These are phyloP conservation scores for Ceratopteris richardii DNA, from an alignment of 75 land plant species.

Conservation along the genomic window DNA sequence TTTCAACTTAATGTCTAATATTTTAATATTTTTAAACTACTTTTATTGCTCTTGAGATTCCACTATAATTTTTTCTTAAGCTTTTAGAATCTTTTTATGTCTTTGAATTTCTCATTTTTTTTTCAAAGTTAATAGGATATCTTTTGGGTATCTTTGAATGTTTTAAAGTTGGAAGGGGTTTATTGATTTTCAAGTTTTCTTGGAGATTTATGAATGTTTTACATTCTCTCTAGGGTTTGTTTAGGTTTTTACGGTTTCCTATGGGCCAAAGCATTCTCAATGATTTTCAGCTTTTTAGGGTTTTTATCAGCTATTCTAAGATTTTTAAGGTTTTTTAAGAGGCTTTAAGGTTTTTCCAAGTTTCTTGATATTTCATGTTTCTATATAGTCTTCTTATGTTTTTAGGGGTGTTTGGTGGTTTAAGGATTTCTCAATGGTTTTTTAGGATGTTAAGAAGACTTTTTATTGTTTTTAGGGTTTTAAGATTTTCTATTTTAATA, in stretches of 20 bases:
- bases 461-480: background rate
- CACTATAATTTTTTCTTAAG: no score
- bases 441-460: background rate
- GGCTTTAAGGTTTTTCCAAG: background rate
- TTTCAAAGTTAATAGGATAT: no score
- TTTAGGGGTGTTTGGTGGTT: background rate
- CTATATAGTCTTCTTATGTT: background rate
- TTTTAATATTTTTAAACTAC: no score
- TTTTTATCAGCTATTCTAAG: background rate
- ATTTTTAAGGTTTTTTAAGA: background rate
- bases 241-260: background rate
- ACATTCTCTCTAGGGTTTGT: background rate
- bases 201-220: no score
- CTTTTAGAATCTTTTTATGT: no score
- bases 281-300: background rate
- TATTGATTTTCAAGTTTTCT: no score
- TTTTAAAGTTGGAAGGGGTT: no score
- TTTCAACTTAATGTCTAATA: no score
- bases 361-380: background rate
- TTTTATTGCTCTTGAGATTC: no score
- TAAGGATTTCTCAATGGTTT: background rate
- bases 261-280: background rate
- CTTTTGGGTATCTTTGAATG: no score
- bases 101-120: no score
- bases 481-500: background rate